Conservation (phyloP, 2,329 filamentous ascomycete species). For the Claviceps quebecensis region DNA sequence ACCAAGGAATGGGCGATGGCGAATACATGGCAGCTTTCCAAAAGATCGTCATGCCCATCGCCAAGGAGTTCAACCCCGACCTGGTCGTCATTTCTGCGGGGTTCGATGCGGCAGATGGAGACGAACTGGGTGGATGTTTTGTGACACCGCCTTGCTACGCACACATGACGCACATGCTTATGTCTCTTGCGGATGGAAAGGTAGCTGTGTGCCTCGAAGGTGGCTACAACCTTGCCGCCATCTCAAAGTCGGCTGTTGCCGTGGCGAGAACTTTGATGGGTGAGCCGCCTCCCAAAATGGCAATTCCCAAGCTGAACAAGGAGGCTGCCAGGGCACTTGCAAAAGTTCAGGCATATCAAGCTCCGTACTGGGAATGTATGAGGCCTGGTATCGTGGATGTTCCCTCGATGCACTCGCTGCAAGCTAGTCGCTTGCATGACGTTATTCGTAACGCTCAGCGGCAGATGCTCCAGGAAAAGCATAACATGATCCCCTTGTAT, state of each 20-base stretch:
- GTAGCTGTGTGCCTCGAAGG: conserved; percentile 89
- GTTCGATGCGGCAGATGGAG: conserved; percentile 89
- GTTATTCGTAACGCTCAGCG: conserved; percentile 67
- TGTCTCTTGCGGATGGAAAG: conserved; percentile 82
- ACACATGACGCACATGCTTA: conserved; percentile 98
- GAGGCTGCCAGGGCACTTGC: conserved; percentile 42
- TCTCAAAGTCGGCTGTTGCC: conserved; percentile 81
- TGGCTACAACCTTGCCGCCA: conserved; percentile 86
- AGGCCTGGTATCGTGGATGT: conserved; percentile 50
- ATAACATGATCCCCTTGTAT: conserved; percentile 66
- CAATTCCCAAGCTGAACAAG: conserved; percentile 40
- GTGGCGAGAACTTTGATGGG: conserved; percentile 92
- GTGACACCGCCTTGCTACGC: conserved; percentile 86
- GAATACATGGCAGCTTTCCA: conserved; percentile 97
- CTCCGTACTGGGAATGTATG: conserved; percentile 78
- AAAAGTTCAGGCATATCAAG: conserved; percentile 45
- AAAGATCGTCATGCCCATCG: conserved; percentile 90
- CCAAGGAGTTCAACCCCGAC: conserved; percentile 84
- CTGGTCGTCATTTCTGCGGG: conserved; percentile 90
- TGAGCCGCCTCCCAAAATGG: conserved; percentile 60
- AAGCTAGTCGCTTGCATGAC: conserved; percentile 58
- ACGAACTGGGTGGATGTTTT: conserved; percentile 83
- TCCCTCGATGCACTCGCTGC: conserved; percentile 34
- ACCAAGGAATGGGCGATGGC: conserved; percentile 79
- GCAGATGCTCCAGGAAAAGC: conserved; percentile 53